Conservation (phyloP, 352 stramenopile species). For the Phytophthora constricta region DNA sequence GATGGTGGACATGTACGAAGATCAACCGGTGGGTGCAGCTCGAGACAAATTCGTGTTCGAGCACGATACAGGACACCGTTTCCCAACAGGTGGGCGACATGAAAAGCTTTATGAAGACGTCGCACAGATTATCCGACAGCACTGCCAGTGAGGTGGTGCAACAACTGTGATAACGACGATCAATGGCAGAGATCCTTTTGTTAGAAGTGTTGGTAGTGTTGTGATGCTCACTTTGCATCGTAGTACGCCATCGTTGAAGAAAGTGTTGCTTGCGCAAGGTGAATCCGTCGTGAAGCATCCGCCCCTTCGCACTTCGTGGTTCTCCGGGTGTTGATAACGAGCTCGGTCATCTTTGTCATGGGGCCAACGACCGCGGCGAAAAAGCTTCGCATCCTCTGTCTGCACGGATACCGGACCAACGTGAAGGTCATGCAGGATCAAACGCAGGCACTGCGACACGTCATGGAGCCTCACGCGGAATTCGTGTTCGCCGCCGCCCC, state of each 20-base stretch:
- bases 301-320: background rate
- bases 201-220: background rate
- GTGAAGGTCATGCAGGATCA: conserved; percentile 58
- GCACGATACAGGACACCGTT: conserved; percentile 51
- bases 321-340: no score
- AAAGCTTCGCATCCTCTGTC: conserved; percentile 54
- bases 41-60: conserved; percentile 47
- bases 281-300: background rate
- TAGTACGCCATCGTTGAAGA: background rate
- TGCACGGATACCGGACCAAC: conserved; percentile 67
- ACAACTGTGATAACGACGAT: background rate
- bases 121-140: conserved; percentile 32
- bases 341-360: background rate
- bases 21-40: conserved; percentile 20
- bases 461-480: conserved; percentile 45
- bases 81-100: conserved; percentile 43
- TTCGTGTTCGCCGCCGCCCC: conserved; percentile 58
- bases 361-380: background rate
- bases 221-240: conserved; percentile 1
- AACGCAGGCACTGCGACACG: conserved; percentile 39
- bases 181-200: background rate
- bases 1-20: conserved; percentile 51
- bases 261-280: background rate
- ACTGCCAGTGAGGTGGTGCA: conserved; percentile 31
- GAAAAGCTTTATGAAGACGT: conserved; percentile 40